Evolutionary conservation across 208 protist species (phyloP).

Genomic region (Vickermania ingenoplastis): DNA sequence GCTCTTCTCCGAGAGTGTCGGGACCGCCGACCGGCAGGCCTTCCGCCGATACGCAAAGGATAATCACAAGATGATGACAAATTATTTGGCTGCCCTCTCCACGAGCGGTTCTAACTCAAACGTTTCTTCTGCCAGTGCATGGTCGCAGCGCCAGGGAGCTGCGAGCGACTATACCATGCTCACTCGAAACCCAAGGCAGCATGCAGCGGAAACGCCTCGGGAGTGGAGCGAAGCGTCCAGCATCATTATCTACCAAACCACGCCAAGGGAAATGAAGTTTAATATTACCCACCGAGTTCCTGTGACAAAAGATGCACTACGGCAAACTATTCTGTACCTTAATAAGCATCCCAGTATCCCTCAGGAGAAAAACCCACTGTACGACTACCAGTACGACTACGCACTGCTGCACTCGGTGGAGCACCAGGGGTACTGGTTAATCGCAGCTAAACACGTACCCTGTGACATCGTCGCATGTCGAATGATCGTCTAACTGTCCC

Average conservation of each 20-base stretch:
- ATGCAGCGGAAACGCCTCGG: slow-evolving; percentile 30
- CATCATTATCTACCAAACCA: slow-evolving; percentile 84
- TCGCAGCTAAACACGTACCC: slow-evolving; percentile 78
- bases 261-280: slow-evolving; percentile 81
- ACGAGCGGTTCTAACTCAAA: neutral
- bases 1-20: slow-evolving; percentile 50
- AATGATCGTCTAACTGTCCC: slow-evolving; percentile 13
- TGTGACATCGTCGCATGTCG: slow-evolving; percentile 85
- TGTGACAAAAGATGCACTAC: slow-evolving; percentile 63
- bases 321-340: slow-evolving; percentile 59
- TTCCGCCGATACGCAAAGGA: slow-evolving; percentile 75
- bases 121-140: neutral
- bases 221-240: slow-evolving; percentile 73
- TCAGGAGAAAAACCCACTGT: slow-evolving; percentile 64
- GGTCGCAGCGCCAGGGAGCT: neutral
- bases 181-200: slow-evolving; percentile 16
- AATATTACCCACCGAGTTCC: slow-evolving; percentile 66
- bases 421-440: slow-evolving; percentile 79
- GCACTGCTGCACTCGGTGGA: slow-evolving; percentile 78
- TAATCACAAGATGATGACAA: slow-evolving; percentile 22
- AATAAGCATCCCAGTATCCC: slow-evolving; percentile 29
- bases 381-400: slow-evolving; percentile 80
- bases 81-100: neutral
- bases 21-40: slow-evolving; percentile 39
- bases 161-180: neutral